Evolutionary conservation across 1,139 yeast genomes (phyloP), one percentile per base, ranked within the genome.

Genomic region (Yamadazyma trypodendri): DNA sequence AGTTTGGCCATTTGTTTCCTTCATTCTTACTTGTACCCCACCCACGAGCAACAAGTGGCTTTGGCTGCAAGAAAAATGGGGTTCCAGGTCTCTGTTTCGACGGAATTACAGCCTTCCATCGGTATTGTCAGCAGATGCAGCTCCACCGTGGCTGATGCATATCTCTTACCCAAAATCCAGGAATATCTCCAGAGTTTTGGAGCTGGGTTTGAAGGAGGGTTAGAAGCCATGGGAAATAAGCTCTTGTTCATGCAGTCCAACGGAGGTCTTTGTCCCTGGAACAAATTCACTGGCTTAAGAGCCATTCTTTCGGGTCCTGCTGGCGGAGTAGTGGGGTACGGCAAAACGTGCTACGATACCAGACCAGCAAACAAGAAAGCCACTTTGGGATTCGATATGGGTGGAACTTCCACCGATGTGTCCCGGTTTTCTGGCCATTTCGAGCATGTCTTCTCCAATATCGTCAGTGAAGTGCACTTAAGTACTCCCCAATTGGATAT

Each of bases 61-160:
- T 50, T 65, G 34, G 65, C 80, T 28, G 94, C 94, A 0, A 45
- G 61, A 28, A 65, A 72, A 36, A 54, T 83, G 16, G 87, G 88
- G 2, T 84, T 84, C 54, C 54, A 50, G 22, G 67, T 84, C 21
- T 81, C 90, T 0, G 65, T 83, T 14, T 82, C 90, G 0, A 75
- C 79, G 20, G 73, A 77, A 47, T 65, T 84, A 14, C 77, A 82
- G 35, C 90, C 94, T 8, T 81, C 83, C 82, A 81, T 84, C 46
- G 84, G 83, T 54, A 72, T 77, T 29, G 78, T 84, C 18, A 76
- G 84, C 11, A 67, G 94, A 42, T 85, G 88, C 1, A 82, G 81
- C 47, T 81, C 89, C 12, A 72, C 87, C 3, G 77, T 80, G 14
- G 88, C 86, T 1, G 92, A 85, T 60, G 87, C 92, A 1, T 84